phyloP scores from a whole-genome alignment of 2,329 filamentous ascomycete species.

The Fusarium armeniacum region DNA sequence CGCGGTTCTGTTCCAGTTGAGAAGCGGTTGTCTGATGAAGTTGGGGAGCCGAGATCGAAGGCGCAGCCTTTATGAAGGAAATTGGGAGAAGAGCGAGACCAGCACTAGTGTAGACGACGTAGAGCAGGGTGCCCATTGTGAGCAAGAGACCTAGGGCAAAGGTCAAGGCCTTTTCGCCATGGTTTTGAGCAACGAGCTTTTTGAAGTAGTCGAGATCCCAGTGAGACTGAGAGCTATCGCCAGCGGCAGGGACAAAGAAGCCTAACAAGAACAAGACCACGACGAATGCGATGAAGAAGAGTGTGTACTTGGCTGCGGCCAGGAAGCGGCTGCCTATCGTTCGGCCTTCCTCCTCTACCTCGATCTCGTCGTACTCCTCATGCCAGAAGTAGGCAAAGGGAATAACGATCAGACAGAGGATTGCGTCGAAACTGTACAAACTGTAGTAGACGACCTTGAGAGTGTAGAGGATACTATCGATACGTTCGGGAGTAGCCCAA shows the following conservation, averaged over 20 bases:
- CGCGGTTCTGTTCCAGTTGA: slow-evolving; percentile 87
- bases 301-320: slow-evolving; percentile 91
- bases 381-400: slow-evolving; percentile 99
- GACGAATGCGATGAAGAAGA: slow-evolving; percentile 84
- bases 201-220: slow-evolving; percentile 94
- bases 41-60: slow-evolving; percentile 85
- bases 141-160: slow-evolving; percentile 92
- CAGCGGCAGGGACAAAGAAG: slow-evolving; percentile 90
- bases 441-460: slow-evolving; percentile 93
- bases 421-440: slow-evolving; percentile 90
- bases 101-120: slow-evolving; percentile 88
- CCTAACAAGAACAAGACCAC: slow-evolving; percentile 89
- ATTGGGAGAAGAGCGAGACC: slow-evolving; percentile 91
- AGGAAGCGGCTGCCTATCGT: slow-evolving; percentile 78
- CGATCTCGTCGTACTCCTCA: slow-evolving; percentile 95
- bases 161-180: slow-evolving; percentile 91
- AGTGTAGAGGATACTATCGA: slow-evolving; percentile 82
- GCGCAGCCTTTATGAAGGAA: slow-evolving; percentile 91
- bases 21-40: slow-evolving; percentile 82
- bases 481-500: slow-evolving; percentile 88
- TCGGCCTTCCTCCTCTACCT: slow-evolving; percentile 85
- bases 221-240: slow-evolving; percentile 73
- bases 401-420: slow-evolving; percentile 89
- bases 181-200: slow-evolving; percentile 80
- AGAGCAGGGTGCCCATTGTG: slow-evolving; percentile 86